phyloP scores from a whole-genome alignment of 2,329 filamentous ascomycete species.

The Nothophoma quercina region DNA sequence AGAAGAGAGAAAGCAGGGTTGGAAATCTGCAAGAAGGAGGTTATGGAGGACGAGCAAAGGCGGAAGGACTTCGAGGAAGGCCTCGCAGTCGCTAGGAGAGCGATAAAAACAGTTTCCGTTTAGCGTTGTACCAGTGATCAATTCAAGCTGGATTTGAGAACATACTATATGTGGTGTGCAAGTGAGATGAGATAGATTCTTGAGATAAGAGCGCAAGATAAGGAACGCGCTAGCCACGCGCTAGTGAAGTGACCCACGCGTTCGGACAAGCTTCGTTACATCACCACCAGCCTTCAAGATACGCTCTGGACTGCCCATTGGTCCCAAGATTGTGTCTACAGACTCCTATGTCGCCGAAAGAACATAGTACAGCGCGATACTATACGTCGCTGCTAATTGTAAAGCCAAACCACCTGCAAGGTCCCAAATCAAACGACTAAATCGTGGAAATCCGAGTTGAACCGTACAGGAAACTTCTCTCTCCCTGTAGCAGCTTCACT shows the following conservation, averaged over 20 bases:
- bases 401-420: too few relatives aligned
- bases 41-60: constrained; percentile 1
- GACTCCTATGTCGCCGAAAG: too few relatives aligned
- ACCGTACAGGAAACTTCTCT: constrained; percentile 9
- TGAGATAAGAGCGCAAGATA: too few relatives aligned
- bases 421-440: too few relatives aligned
- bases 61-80: constrained; percentile 7
- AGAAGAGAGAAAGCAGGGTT: constrained; percentile 19
- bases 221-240: not conserved
- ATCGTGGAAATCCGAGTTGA: constrained; percentile 5
- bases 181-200: too few relatives aligned
- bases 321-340: too few relatives aligned
- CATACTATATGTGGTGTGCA: too few relatives aligned
- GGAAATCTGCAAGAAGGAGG: constrained; percentile 17
- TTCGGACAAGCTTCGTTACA: not conserved
- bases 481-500: constrained; percentile 1
- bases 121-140: not conserved
- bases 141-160: not conserved
- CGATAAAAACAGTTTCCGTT: not conserved
- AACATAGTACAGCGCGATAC: too few relatives aligned
- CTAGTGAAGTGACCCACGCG: not conserved
- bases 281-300: too few relatives aligned
- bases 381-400: too few relatives aligned
- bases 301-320: too few relatives aligned
- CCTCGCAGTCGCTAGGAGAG: not conserved